Evolutionary conservation across 306 rosid species (phyloP).

Genomic region (Aeschynomene evenia): DNA sequence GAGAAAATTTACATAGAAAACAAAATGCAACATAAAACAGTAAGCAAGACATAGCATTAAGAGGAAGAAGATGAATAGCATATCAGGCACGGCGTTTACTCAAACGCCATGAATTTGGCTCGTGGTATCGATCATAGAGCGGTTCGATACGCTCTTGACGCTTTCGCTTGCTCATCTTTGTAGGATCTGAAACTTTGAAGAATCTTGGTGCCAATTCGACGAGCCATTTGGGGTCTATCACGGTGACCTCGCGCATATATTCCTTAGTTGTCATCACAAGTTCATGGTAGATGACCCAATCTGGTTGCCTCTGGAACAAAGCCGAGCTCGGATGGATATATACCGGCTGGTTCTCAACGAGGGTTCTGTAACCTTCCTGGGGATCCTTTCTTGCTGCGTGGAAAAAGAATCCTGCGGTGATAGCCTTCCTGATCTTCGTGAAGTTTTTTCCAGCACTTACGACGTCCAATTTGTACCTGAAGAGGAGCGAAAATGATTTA

Average conservation of each 20-base stretch:
- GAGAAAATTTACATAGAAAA: constrained; percentile 22
- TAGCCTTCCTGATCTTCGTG: constrained; percentile 81
- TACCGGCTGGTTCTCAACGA: constrained; percentile 84
- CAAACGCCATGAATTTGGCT: constrained; percentile 93
- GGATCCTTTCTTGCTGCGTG: constrained; percentile 83
- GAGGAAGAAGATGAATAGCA: constrained; percentile 13
- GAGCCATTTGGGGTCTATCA: constrained; percentile 87
- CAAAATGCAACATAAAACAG: neutral
- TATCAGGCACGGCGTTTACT: constrained; percentile 79
- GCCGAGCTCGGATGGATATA: constrained; percentile 84
- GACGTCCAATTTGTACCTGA: constrained; percentile 88
- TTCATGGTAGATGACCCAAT: constrained; percentile 92
- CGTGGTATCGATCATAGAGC: constrained; percentile 83
- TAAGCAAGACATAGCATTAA: constrained; percentile 3
- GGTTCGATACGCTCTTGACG: constrained; percentile 82
- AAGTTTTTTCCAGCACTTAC: constrained; percentile 76
- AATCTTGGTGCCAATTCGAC: constrained; percentile 83
- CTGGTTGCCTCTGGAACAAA: constrained; percentile 83
- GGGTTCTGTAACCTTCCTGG: constrained; percentile 85
- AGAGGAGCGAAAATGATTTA: constrained; percentile 13
- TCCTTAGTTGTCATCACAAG: constrained; percentile 90
- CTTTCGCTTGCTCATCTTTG: constrained; percentile 81
- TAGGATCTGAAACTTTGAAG: constrained; percentile 77
- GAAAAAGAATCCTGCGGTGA: constrained; percentile 83
- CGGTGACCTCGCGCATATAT: constrained; percentile 85